Percentiles rank a stretch among this genome's conserved stretches.
Conservation (phyloP, 2,329 filamentous ascomycete species). For the Cladosporium phlei region DNA sequence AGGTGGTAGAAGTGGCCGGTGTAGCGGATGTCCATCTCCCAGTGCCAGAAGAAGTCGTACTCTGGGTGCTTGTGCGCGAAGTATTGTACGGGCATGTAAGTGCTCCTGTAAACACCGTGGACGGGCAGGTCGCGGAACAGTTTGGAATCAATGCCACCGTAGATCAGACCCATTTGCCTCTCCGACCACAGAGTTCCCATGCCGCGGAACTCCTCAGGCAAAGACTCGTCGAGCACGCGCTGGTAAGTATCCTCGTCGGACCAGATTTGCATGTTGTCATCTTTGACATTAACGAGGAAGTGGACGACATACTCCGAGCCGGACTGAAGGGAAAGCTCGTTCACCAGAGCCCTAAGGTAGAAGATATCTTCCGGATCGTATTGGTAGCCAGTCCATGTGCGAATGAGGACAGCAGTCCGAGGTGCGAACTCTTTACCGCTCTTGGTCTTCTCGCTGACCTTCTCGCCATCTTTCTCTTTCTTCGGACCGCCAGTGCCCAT, state of each 20-base stretch:
- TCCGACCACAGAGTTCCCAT: slow-evolving; percentile 52
- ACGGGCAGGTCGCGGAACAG: slow-evolving; percentile 58
- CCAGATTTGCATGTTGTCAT: slow-evolving; percentile 75
- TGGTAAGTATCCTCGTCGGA: slow-evolving; percentile 70
- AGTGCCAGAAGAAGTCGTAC: slow-evolving; percentile 90
- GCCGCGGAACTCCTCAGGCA: slow-evolving; percentile 47
- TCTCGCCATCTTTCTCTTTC: slow-evolving; percentile 21
- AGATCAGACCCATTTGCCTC: slow-evolving; percentile 51
- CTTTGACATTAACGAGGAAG: slow-evolving; percentile 79
- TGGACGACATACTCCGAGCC: slow-evolving; percentile 79
- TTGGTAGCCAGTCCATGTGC: slow-evolving; percentile 74
- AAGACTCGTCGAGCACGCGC: slow-evolving; percentile 51
- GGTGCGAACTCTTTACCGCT: slow-evolving; percentile 27
- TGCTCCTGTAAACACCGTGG: slow-evolving; percentile 65
- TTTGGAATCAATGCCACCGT: slow-evolving; percentile 46
- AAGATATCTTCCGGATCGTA: slow-evolving; percentile 78
- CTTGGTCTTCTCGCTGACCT: slow-evolving; percentile 16
- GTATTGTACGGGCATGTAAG: slow-evolving; percentile 91
- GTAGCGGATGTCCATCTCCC: slow-evolving; percentile 91
- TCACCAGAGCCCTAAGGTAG: slow-evolving; percentile 74
- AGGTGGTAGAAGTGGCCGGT: slow-evolving; percentile 85
- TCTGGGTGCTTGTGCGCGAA: slow-evolving; percentile 85
- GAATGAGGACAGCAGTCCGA: slow-evolving; percentile 73
- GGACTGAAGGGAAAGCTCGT: slow-evolving; percentile 70
- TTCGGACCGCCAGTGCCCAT: slow-evolving; percentile 33